Base-by-base conservation (phyloP, 2,329 filamentous ascomycete species). In the Diplodia sapinea region DNA sequence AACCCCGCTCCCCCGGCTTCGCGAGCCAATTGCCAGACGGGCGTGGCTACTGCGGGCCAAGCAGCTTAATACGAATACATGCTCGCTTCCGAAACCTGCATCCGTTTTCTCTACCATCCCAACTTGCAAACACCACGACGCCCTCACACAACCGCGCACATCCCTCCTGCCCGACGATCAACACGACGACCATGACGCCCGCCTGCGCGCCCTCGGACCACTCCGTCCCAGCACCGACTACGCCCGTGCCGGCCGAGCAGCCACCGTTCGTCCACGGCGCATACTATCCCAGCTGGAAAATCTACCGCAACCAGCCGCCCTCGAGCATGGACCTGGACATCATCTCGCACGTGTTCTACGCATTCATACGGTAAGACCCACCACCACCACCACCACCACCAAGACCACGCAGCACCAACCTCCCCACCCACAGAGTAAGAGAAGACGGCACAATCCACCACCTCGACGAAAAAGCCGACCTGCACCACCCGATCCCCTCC, bases 271-370 rank as follows among this genome's bases (percentile, higher is more conserved):
- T 86, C 73, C 95, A 95, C 78, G 91, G 90, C 23, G 90, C 93
- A 13, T 95, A 94, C 80, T 95, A 92, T 77, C 90, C 91, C 12
- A 94, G 92, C 78, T 88, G 87, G 80, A 84, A 88, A 67, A 87
- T 93, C 72, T 93, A 93, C 79, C 84, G 85, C 66, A 86, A 89
- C 70, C 87, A 92, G 73, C 90, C 90, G 15, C 92, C 92, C 0
- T 91, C 87, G 0, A 87, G 87, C 70, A 91, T 89, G 73, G 88
- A 94, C 38, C 31, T 63, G 13, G n/a, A 2, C 9, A 51, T 36
- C n/a, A 17, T 63, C 73, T 93, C 90, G 71, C 90, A 93, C 74
- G 88, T 94, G 29, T 94, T 93, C 78, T 95, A 95, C 76, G 62
- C 62, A 17, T 65, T 65, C n/a, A 11, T 63, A 5, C 40, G 59